Evolutionary conservation across 129 eudicot species (phyloP), one percentile per base, ranked within the genome.

Genomic region (Centaurea solstitialis): DNA sequence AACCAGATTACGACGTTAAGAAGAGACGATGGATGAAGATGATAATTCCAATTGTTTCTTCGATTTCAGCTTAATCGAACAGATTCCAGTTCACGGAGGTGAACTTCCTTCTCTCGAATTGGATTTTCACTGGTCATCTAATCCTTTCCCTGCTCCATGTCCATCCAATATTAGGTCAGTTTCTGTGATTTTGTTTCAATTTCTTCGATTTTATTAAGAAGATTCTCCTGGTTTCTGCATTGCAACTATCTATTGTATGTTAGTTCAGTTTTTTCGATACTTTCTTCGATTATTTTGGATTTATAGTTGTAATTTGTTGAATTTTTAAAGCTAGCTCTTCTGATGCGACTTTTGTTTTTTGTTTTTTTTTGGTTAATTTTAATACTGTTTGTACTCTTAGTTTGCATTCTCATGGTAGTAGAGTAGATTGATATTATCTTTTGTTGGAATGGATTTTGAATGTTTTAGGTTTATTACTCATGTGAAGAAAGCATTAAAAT

Each of bases 31-130:
- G 93, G 86, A 78, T 74, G 89, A 88, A 15, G 79, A 75, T 75
- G 79, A 75, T 9, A 76, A 86, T 40, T 39, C 90, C 4, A 81
- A 79, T 62, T 89, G 88, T 89, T 24, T 80, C 22, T 72, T 89
- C 24, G 93, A 86, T 76, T 84, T 20, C 41, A 76, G 76, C 26
- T 70, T 84, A 41, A 78, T 86, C 17, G 90, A 86, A 9, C 73
- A 76, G 62, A 50, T 84, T 68, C 81, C 89, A 6, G 89, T 82
- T 68, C 84, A 81, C 43, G 83, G 83, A n/a, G 84, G 83, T 11
- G 90, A 87, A 65, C 79, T 87, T 11, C 89, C 92, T 9, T 47
- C 72, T 79, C 79, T 85, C 43, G 86, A 83, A 47, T 45, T 87
- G 38, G 81, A 62, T 38, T 81, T 84, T 73, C 83, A 75, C 12